Evolutionary conservation across 352 stramenopile species (phyloP).

Genomic region (Pythium aphanidermatum): DNA sequence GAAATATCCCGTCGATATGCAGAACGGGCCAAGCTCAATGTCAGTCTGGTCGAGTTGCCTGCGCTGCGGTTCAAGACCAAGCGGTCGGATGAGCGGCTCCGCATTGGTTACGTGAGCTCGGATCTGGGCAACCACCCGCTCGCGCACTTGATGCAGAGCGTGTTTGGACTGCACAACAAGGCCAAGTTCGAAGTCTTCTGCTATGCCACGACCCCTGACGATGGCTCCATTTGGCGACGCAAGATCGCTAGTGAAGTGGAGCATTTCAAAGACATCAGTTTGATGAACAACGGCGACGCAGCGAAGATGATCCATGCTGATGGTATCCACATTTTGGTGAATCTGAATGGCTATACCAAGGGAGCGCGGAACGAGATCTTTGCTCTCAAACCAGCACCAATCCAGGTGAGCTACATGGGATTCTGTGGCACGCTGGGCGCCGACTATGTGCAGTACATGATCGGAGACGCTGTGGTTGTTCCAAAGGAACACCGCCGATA

Average conservation of each 20-base stretch:
- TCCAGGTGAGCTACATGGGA: conserved; percentile 90
- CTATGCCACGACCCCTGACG: conserved; percentile 76
- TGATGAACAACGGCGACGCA: conserved; percentile 54
- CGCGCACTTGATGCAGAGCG: conserved; percentile 87
- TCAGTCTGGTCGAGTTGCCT: conserved; percentile 80
- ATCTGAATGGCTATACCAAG: conserved; percentile 94
- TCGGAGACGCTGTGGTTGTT: conserved; percentile 80
- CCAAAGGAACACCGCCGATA: conserved; percentile 49
- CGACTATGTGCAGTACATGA: conserved; percentile 92
- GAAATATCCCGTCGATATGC: conserved; percentile 77
- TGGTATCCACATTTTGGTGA: conserved; percentile 88
- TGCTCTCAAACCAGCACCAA: conserved; percentile 80
- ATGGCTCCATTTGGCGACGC: conserved; percentile 75
- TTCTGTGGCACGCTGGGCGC: conserved; percentile 89
- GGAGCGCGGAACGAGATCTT: conserved; percentile 91
- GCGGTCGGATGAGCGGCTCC: conserved; percentile 55
- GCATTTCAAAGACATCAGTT: conserved; percentile 83
- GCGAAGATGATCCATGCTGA: conserved; percentile 79
- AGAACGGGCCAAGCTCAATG: conserved; percentile 80
- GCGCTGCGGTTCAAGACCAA: conserved; percentile 67
- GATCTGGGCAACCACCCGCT: conserved; percentile 91
- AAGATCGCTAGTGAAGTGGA: conserved; percentile 84
- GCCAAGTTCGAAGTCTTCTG: conserved; percentile 88
- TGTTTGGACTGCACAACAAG: conserved; percentile 88
- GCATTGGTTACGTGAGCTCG: conserved; percentile 87